phyloP scores from a whole-genome alignment of 805 yeast species.

The Starmerella floris region DNA sequence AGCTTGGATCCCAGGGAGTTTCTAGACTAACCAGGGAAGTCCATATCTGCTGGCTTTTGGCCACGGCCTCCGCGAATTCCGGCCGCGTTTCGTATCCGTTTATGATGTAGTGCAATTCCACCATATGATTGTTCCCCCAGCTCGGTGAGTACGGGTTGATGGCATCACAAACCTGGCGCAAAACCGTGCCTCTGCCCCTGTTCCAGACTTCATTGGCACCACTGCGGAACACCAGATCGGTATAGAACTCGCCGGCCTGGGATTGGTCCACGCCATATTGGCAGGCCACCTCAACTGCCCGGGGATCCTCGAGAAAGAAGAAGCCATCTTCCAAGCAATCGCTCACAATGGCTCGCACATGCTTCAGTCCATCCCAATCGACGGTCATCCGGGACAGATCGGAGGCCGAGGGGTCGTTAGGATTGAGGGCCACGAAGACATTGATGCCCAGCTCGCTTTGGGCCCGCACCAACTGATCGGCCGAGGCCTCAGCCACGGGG shows the following conservation, averaged over 20 bases:
- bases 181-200: constrained; percentile 13
- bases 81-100: constrained; percentile 21
- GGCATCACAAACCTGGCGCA: constrained; percentile 25
- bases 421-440: constrained; percentile 23
- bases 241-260: constrained; percentile 1
- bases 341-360: constrained; percentile 21
- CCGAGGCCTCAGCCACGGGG: constrained; percentile 17
- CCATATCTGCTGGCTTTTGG: constrained; percentile 23
- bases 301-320: constrained; percentile 16
- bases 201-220: constrained; percentile 13
- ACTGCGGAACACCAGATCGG: constrained; percentile 5
- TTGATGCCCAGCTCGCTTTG: constrained; percentile 18
- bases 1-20: constrained; percentile 22
- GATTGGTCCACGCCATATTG: not conserved
- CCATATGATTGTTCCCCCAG: constrained; percentile 27
- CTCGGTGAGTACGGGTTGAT: constrained; percentile 23
- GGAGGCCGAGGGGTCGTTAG: constrained; percentile 4
- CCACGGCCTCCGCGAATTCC: constrained; percentile 14
- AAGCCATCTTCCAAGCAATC: constrained; percentile 25
- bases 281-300: not conserved
- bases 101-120: constrained; percentile 26
- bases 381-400: constrained; percentile 1
- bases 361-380: not conserved
- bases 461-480: constrained; percentile 20
- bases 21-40: constrained; percentile 21